Evolutionary conservation across 2,329 filamentous ascomycete species (phyloP).

Genomic region (Apiospora kogelbergensis): DNA sequence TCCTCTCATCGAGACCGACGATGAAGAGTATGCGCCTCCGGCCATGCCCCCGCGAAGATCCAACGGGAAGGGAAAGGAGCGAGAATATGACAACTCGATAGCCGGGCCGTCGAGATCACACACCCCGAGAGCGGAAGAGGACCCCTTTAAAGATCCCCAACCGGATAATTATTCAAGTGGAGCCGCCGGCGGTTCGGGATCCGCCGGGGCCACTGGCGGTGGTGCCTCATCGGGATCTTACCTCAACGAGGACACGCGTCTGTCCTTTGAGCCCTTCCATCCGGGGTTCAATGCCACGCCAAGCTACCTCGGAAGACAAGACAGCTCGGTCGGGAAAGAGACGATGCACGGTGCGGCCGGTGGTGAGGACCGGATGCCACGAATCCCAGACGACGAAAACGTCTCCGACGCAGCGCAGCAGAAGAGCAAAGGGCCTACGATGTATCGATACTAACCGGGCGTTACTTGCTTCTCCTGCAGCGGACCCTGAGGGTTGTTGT

Average conservation of each 20-base stretch:
- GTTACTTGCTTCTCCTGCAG: background rate
- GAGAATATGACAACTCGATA: constrained; percentile 21
- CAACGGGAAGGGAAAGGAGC: constrained; percentile 33
- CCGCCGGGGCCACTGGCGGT: constrained; percentile 19
- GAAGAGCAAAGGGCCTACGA: constrained; percentile 18
- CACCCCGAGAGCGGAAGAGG: constrained; percentile 26
- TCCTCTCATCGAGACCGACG: background rate
- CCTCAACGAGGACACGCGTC: constrained; percentile 24
- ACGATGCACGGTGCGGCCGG: constrained; percentile 39
- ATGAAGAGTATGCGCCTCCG: constrained; percentile 26
- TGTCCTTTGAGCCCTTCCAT: constrained; percentile 35
- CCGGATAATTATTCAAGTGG: constrained; percentile 16
- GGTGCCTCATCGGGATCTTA: constrained; percentile 22
- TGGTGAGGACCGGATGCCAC: background rate
- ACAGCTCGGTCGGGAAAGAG: constrained; percentile 41
- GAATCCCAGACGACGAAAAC: constrained; percentile 11
- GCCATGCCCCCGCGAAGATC: constrained; percentile 25
- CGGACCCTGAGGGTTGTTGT: background rate
- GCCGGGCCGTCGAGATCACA: constrained; percentile 30
- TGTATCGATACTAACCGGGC: constrained; percentile 18
- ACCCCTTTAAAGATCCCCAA: constrained; percentile 37
- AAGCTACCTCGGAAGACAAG: constrained; percentile 38
- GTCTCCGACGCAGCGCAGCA: constrained; percentile 14
- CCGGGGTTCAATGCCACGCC: constrained; percentile 33
- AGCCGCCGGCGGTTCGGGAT: constrained; percentile 20